phyloP scores from a whole-genome alignment of 225 moss, liverwort and hornwort genomes.

The Marchantia paleacea region DNA sequence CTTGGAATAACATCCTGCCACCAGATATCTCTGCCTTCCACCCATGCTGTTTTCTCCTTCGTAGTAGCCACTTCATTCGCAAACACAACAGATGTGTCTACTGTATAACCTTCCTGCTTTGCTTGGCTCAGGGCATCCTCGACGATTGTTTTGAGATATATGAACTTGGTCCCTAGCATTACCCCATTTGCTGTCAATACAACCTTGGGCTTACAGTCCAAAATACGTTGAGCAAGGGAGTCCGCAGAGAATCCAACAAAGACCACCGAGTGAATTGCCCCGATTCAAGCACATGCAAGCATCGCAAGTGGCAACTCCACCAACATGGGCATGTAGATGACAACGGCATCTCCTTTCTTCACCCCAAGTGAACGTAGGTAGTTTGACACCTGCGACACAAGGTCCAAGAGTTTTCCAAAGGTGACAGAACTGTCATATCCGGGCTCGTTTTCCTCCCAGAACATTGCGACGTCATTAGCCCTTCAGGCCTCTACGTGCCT shows the following conservation, averaged over 20 bases:
- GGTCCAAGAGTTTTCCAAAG: slow-evolving; percentile 50
- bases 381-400: slow-evolving; percentile 72
- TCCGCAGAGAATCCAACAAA: slow-evolving; percentile 97
- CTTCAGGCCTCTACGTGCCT: slow-evolving; percentile 74
- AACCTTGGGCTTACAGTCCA: slow-evolving; percentile 83
- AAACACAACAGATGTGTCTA: slow-evolving; percentile 69
- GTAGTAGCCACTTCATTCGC: slow-evolving; percentile 62
- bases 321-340: slow-evolving; percentile 93
- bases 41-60: slow-evolving; percentile 63
- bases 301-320: slow-evolving; percentile 77
- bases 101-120: slow-evolving; percentile 45
- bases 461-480: slow-evolving; percentile 60
- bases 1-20: slow-evolving; percentile 84
- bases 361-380: slow-evolving; percentile 74
- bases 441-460: slow-evolving; percentile 87
- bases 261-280: slow-evolving; percentile 85
- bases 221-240: slow-evolving; percentile 74
- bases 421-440: slow-evolving; percentile 55
- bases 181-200: slow-evolving; percentile 76
- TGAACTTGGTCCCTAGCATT: slow-evolving; percentile 72
- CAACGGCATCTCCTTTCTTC: slow-evolving; percentile 74
- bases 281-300: slow-evolving; percentile 90
- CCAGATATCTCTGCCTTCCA: slow-evolving; percentile 83
- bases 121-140: slow-evolving; percentile 68
- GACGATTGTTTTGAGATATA: slow-evolving; percentile 86